Base-by-base conservation (phyloP, 164 flowering plant genomes). In the Dillenia turbinata region DNA sequence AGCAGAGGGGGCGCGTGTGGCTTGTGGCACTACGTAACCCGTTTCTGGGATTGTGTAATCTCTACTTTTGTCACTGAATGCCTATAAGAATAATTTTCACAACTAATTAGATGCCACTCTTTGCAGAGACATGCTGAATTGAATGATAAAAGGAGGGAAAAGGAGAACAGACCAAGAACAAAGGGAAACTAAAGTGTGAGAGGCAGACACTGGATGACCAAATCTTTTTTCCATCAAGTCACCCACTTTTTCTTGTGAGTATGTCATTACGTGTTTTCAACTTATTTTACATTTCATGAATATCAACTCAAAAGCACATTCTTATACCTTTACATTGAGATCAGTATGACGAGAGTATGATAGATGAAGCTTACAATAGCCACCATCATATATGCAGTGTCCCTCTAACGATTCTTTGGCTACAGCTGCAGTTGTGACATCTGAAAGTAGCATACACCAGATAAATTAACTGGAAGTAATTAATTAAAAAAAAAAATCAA, bases 291-390 rank as follows among this genome's bases (percentile, higher is more conserved):
- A 62, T 66, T 50, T 65, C 72, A 66, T 63, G 56, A 65, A 67
- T 61, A 57, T 69, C 62, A 74, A 77, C 64, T 73, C 54, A 71
- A 72, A 79, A 70, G 47, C 75, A 77, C 55, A 68, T 71, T 69
- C 75, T 56, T 75, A 78, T 89, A 91, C 97, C 97, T 91, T 89
- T 64, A 91, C 87, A 85, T 81, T 89, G 82, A 91, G 97, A 83
- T 91, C 97, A 85, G 97, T 91, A 84, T 91, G 94, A 84, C 93
- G 97, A 87, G 97, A 91, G 90, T 85, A 89, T 83, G 96, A 79
- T 83, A 91, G 90, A 85, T 87, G 97, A 87, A 91, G 97, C 97
- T 91, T 91, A 85, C 96, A 89, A 71, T 85, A 91, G 87, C 97
- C 97, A 81, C 96, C 97, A 80, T 91, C 97, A 85, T 91, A 91